Base-by-base conservation (phyloP, 441 rosid species). In the Populus hybrid region DNA sequence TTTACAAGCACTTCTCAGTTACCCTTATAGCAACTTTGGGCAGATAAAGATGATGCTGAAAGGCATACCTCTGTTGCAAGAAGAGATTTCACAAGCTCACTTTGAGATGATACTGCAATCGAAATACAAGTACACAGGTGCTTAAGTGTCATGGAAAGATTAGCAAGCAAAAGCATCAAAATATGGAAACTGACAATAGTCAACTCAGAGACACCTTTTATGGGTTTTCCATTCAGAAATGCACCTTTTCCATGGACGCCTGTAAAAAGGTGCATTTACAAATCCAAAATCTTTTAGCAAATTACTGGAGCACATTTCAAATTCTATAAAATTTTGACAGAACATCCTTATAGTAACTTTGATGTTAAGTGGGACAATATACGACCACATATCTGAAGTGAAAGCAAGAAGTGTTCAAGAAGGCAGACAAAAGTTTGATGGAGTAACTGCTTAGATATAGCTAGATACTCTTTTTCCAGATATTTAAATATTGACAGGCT, bases 171-270 rank as follows among this genome's bases (percentile, higher is more conserved):
- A 50, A 23, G 24, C 3, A 38, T 2, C 73, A 26, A 53, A 34
- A 28, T 32, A 18, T 26, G 67, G 28, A 50, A 23, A 12, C 5
- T 21, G 9, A 30, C 12, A 18, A 30, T 5, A 46, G 72, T 12
- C 46, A 57, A 59, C 24, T 79, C 38, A 36, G 42, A n/a, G 67
- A 71, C 67, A 92, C 99, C 98, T 92, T 85, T 89, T 75, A 94
- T 89, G 73, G 91, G 92, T n/a, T 83, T 88, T 36, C 94, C 95
- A 84, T 92, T 92, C 77, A 92, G 81, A 86, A 88, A 92, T 21
- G 99, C 94, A 76, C 98, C 98, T 84, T 89, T 86, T 79, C 94
- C 95, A 21, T 46, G 84, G 66, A 90, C 84, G 72, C 90, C 97
- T 12, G 94, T 92, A 82, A 86, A 95, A 66, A 95, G 91, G 97